Percentiles rank a stretch among this genome's conserved stretches.
Conservation (phyloP, 108 stramenopile genomes). For the Hondaea fermentalgiana region DNA sequence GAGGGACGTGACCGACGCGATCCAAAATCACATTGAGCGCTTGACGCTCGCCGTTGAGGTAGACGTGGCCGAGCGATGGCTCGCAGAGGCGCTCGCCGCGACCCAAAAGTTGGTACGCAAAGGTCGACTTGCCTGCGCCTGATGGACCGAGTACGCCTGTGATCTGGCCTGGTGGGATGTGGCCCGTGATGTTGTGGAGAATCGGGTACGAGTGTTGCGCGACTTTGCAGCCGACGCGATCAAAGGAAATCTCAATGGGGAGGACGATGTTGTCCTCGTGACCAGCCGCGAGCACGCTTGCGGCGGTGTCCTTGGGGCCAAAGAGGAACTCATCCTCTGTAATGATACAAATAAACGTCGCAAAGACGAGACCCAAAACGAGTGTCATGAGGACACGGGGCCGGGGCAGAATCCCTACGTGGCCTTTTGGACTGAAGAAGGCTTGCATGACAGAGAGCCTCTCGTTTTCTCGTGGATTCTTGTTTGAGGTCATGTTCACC, state of each 20-base stretch:
- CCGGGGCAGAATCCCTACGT: not conserved
- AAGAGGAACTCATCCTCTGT: conserved; percentile 3
- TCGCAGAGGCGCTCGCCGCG: not conserved
- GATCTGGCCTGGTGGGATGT: not conserved
- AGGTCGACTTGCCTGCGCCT: conserved; percentile 12
- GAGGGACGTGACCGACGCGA: conserved; percentile 53
- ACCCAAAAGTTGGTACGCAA: not conserved
- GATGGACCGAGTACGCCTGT: conserved; percentile 1
- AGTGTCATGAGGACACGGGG: not conserved
- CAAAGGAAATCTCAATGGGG: not conserved
- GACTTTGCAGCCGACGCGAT: not conserved
- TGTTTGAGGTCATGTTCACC: not conserved
- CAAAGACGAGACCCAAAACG: not conserved
- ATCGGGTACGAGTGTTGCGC: not conserved
- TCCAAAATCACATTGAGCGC: conserved; percentile 23
- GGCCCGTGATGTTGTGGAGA: not conserved
- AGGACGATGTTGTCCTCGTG: not conserved
- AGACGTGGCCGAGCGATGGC: conserved; percentile 17
- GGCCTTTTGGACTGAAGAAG: conserved; percentile 1
- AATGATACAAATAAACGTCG: not conserved
- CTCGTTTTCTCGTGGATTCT: not conserved
- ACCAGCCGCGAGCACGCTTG: not conserved
- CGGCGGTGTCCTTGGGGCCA: not conserved
- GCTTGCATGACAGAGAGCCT: not conserved
- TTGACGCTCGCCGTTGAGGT: conserved; percentile 42